Percentiles rank a stretch among this genome's conserved stretches.
These are phyloP conservation scores for Incumbomyces lentus DNA, from an alignment of 2,329 filamentous ascomycete genomes.

Conservation along the genomic window DNA sequence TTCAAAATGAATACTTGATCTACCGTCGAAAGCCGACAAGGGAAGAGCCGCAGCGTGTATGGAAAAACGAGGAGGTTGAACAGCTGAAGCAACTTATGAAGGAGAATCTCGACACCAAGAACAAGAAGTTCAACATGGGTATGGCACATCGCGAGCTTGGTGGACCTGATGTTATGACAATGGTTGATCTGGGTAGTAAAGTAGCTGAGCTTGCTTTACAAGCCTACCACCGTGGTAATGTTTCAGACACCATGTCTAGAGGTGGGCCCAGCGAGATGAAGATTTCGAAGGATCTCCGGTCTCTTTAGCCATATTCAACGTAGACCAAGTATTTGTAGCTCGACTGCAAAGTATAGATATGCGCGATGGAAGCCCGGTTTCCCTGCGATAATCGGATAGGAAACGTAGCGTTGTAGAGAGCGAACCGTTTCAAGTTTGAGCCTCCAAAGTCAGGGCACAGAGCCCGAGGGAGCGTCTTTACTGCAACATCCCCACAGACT, in stretches of 20 bases:
- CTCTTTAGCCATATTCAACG: too few relatives aligned
- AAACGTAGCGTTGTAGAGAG: too few relatives aligned
- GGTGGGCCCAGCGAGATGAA: not conserved
- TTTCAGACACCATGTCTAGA: not conserved
- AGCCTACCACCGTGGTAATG: not conserved
- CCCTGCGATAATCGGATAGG: too few relatives aligned
- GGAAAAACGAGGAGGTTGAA: not conserved
- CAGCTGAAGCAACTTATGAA: not conserved
- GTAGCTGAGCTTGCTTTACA: conserved; percentile 17
- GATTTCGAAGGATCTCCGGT: too few relatives aligned
- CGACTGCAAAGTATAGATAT: too few relatives aligned
- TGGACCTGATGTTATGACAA: not conserved
- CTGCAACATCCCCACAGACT: too few relatives aligned
- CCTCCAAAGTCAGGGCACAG: too few relatives aligned
- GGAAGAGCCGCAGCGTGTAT: not conserved
- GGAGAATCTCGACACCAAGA: not conserved
- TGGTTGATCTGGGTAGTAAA: conserved; percentile 6
- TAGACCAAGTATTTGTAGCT: too few relatives aligned
- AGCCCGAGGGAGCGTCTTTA: too few relatives aligned
- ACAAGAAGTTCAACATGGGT: not conserved
- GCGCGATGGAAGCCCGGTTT: too few relatives aligned
- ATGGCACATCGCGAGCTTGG: not conserved
- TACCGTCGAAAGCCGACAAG: conserved; percentile 8
- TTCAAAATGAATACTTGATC: conserved; percentile 14
- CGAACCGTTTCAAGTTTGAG: too few relatives aligned